These are phyloP conservation scores for Coemansia sp. DNA, from an alignment of 192 early-diverging fungal species.

Conservation along the genomic window DNA sequence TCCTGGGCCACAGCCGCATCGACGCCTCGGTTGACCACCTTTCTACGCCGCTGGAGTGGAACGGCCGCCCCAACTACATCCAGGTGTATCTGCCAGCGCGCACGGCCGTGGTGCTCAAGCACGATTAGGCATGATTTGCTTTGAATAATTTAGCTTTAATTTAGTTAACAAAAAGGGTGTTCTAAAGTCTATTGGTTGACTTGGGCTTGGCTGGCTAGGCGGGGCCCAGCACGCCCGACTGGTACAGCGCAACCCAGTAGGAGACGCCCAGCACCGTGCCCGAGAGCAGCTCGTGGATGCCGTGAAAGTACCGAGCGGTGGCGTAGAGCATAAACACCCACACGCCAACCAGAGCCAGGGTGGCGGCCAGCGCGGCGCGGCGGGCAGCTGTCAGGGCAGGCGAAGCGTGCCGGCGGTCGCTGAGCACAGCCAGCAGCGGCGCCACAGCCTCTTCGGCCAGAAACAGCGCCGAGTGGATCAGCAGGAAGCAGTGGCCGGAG, in stretches of 20 bases:
- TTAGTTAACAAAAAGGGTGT: not conserved
- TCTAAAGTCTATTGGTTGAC: not conserved
- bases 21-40: slow-evolving; percentile 64
- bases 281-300: slow-evolving; percentile 62
- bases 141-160: not conserved
- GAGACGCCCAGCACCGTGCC: slow-evolving; percentile 68
- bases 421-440: slow-evolving; percentile 57
- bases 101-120: slow-evolving; percentile 64
- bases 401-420: slow-evolving; percentile 26
- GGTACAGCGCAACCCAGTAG: slow-evolving; percentile 61
- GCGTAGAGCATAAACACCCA: slow-evolving; percentile 78
- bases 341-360: slow-evolving; percentile 56
- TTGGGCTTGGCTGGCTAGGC: not conserved
- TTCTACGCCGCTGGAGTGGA: slow-evolving; percentile 72
- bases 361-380: slow-evolving; percentile 29
- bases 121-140: slow-evolving; percentile 15
- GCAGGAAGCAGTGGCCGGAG: slow-evolving; percentile 83
- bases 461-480: slow-evolving; percentile 74
- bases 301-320: slow-evolving; percentile 82
- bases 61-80: slow-evolving; percentile 72
- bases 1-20: slow-evolving; percentile 80
- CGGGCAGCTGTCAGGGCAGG: slow-evolving; percentile 19
- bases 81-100: slow-evolving; percentile 80
- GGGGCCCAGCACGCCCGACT: not conserved
- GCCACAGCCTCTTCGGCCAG: slow-evolving; percentile 65